phyloP scores from a whole-genome alignment of 2,329 filamentous ascomycete genomes.

The Scedosporium minutisporum region DNA sequence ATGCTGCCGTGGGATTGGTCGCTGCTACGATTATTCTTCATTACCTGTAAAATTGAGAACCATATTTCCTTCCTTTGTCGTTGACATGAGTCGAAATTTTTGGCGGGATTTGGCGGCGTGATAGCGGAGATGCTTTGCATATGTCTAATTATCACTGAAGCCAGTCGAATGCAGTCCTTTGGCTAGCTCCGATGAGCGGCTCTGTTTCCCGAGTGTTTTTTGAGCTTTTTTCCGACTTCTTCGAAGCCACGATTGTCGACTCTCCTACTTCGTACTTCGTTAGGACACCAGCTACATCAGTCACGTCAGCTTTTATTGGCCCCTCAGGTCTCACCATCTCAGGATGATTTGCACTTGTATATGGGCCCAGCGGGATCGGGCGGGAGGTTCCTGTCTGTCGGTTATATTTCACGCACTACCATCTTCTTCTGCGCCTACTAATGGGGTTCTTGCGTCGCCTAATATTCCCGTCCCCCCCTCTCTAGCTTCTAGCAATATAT shows the following conservation, averaged over 20 bases:
- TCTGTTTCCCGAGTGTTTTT: too few relatives aligned
- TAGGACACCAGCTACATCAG: neutral
- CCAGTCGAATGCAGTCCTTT: neutral
- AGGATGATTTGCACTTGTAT: neutral
- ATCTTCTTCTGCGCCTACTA: neutral
- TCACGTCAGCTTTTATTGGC: neutral
- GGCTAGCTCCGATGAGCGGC: neutral
- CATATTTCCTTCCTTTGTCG: neutral
- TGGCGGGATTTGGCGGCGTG: neutral
- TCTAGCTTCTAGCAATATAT: too few relatives aligned
- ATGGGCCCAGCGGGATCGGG: neutral
- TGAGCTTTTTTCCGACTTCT: too few relatives aligned
- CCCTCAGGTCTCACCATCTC: neutral
- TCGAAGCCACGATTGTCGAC: neutral
- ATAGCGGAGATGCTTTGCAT: neutral
- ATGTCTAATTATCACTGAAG: neutral
- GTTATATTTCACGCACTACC: neutral
- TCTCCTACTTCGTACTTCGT: neutral
- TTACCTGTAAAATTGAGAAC: neutral
- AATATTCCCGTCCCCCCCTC: neutral
- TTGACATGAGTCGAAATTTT: neutral
- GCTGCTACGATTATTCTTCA: neutral
- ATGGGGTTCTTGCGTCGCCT: neutral
- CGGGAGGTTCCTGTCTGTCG: neutral
- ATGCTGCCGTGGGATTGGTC: neutral